Evolutionary conservation across 768 basidiomycete genomes (phyloP), one percentile per base, ranked within the genome.

Genomic region (Xerocomellus chrysenteron): DNA sequence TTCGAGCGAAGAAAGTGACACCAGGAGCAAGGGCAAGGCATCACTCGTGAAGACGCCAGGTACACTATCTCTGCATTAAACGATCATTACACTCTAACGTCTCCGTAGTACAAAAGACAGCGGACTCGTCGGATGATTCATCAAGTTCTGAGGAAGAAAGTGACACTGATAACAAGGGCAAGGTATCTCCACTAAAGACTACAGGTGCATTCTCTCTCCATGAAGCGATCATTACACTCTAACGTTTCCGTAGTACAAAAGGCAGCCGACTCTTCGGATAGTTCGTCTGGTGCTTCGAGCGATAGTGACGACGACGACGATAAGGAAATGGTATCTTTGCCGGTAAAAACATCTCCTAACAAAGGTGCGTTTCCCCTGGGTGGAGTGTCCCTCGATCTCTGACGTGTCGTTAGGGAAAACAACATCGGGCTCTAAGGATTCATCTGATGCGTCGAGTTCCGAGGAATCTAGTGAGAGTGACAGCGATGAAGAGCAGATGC

Each of bases 281-380:
- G 10, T 11, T 32, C 17, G 0, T 58, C 57, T 5, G 45, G 21
- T 4, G 47, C 54, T 24, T 59, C 50, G 2, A 33, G 35, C 36
- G 53, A 50, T n/a, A 40, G 41, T 24, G 51, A 50, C 26, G 37
- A 5, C 26, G 37, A 5, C 12, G 48, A 8, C 7, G 41, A 59
- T 5, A 8, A 54, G 28, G 9, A 37, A 21, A 46, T 40, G n/a
- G n/a, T 24, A 14, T 10, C 49, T 21, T 2, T 26, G 1, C 52
- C 87, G 82, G 77, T 72, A 26, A 81, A 84, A 53, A 72, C 75
- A 16, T 64, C 74, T 41, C 66, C 75, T 55, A 68, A 72, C 21
- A 73, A 75, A 57, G 76, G 60, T 62, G 11, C 17, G 52, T 52
- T 33, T 37, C n/a, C 3, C 16, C 17, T 32, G 1, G 4, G 12